Base-by-base conservation (phyloP, 1,284 basidiomycete species). In the Rhodotorula sp. region DNA sequence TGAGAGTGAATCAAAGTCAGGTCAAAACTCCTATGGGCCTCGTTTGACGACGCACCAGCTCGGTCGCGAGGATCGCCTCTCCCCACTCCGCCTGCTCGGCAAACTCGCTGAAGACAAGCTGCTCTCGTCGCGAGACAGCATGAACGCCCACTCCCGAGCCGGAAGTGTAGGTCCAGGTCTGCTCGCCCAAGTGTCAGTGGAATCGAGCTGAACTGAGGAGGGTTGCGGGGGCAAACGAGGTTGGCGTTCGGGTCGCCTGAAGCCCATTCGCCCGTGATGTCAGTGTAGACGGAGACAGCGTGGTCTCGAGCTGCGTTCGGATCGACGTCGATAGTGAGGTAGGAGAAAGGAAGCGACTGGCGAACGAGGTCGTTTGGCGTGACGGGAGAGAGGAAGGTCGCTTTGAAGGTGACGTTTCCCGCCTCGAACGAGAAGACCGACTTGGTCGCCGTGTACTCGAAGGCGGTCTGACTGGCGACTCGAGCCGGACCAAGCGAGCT, bases 191-290 rank as follows among this genome's bases (percentile, higher is more conserved):
- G 51, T 24, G 7, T 37, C 24, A 10, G 37, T 16, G 26, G 4
- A 16, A 11, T 4, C 16, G 15, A 48, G 16, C 28, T 44, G 40
- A 18, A 13, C 34, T 13, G 20, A 46, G 76, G 71, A 30, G 18
- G 26, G 16, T 20, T 22, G n/a, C 34, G 8, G 7, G 56, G 24
- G 22, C 64, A 31, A 26, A 67, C 69, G 22, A 76, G 54, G 11
- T 75, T 64, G 61, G 55, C 57, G 10, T 48, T 55, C 53, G 67
- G 52, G 30, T 76, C 74, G 20, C 71, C 73, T 0, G 65, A 66
- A 2, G 70, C 73, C 74, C 75, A 76, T 34, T 72, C 73, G 10
- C 70, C 71, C 6, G 67, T 65, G 54, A 75, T 69, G 57, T 76
- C 75, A 1, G 75, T 67, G 63, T 76, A 76, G 20, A 76, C 31